phyloP scores from a whole-genome alignment of 2,329 filamentous ascomycete species.

The Pseudogymnoascus sp. region DNA sequence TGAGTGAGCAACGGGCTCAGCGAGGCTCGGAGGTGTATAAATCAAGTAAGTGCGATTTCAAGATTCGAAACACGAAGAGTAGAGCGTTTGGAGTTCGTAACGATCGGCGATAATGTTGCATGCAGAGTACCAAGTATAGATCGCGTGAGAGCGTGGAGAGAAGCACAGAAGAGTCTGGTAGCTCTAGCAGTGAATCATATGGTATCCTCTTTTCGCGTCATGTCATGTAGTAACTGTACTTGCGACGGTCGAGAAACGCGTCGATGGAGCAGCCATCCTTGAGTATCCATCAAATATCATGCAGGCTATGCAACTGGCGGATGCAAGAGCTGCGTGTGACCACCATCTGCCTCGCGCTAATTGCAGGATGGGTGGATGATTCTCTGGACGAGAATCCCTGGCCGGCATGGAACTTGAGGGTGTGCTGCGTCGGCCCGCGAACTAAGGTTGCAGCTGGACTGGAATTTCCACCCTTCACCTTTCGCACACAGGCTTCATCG shows the following conservation, averaged over 20 bases:
- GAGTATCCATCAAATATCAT: constrained; percentile 2
- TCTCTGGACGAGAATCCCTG: constrained; percentile 1
- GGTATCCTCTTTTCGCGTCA: constrained; percentile 7
- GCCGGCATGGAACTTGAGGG: constrained; percentile 11
- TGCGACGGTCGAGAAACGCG: not conserved
- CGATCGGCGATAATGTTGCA: not conserved
- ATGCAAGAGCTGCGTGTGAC: constrained; percentile 5
- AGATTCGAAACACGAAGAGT: constrained; percentile 1
- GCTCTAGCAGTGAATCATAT: constrained; percentile 2
- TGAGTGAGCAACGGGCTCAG: not conserved
- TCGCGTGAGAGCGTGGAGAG: constrained; percentile 1
- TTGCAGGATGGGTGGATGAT: constrained; percentile 5
- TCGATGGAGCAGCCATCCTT: not conserved
- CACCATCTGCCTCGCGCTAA: constrained; percentile 6
- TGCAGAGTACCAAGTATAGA: constrained; percentile 5
- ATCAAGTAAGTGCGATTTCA: constrained; percentile 8
- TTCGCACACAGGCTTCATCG: not conserved
- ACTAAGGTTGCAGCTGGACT: constrained; percentile 12
- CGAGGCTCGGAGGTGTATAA: constrained; percentile 1
- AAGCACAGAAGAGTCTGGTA: constrained; percentile 7
- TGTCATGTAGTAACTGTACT: not conserved
- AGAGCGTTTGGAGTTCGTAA: constrained; percentile 6
- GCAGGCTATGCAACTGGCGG: not conserved
- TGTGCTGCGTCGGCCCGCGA: constrained; percentile 13
- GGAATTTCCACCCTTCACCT: not conserved